Percentiles rank a stretch among this genome's conserved stretches.
Conservation (phyloP, 495 filamentous ascomycete genomes). For the Corynascus novoguineensis region DNA sequence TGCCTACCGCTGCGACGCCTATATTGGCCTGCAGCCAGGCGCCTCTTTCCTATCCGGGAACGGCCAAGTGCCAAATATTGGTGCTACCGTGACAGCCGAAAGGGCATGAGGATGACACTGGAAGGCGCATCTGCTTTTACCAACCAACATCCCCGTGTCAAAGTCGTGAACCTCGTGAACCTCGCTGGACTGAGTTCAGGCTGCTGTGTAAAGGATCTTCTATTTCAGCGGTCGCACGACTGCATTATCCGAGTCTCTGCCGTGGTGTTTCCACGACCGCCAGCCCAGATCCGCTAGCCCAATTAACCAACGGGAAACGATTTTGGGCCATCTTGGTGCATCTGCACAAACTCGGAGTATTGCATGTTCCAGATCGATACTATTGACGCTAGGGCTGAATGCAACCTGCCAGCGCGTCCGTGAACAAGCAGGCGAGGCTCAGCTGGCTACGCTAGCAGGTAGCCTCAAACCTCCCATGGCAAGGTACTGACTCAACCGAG, state of each 20-base stretch:
- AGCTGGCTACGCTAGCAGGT: not conserved
- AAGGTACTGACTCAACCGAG: no score
- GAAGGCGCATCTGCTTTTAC: not conserved
- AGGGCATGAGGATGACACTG: not conserved
- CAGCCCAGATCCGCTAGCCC: not conserved
- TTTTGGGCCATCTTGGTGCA: not conserved
- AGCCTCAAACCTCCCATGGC: no score
- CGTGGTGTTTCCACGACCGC: not conserved
- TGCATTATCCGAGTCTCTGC: not conserved
- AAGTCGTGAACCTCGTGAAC: no score
- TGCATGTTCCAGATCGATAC: not conserved
- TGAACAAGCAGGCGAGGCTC: not conserved
- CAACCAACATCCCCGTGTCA: not conserved
- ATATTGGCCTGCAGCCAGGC: conserved; percentile 8
- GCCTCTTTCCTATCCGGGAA: not conserved
- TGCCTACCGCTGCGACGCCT: not conserved
- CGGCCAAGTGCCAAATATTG: not conserved
- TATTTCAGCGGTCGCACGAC: no score
- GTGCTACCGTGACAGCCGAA: conserved; percentile 6
- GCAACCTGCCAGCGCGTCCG: not conserved
- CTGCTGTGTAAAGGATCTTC: no score
- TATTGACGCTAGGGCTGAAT: conserved; percentile 9
- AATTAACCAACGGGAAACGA: not conserved
- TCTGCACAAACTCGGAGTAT: no score
- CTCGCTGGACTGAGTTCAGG: no score